Base-by-base conservation (phyloP, 2,329 filamentous ascomycete species). In the Ophiostoma piceae region DNA sequence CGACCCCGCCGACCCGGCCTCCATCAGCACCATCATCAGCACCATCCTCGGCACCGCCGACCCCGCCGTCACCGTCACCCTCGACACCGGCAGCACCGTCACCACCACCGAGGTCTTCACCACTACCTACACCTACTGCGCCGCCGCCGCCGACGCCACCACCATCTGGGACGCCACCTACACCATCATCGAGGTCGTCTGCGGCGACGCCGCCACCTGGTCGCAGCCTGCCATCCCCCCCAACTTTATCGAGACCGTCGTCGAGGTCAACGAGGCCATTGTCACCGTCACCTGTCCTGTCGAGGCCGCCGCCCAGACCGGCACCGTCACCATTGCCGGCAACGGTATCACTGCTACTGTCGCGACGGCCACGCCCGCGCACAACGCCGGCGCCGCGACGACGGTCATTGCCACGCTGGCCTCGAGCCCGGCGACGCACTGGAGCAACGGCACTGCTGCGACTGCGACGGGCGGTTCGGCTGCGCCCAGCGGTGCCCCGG, bases 121-220 rank as follows among this genome's bases (percentile, higher is more conserved):
- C 43, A 80, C 78, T 7, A 74, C 78, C 60, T 82, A 81, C 75
- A 75, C 76, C 73, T 79, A 78, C 39, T 76, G 77, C 57, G 73
- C 77, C 32, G 75, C 75, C 37, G 80, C 80, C 11, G 79, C 79
- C 68, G 79, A 79, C 73, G 74, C 77, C 70, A 79, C 77, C n/a
- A 74, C 77, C 72, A 71, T 73, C 66, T 81, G 80, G 80, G 70
- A 76, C 51, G 79, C 80, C 43, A 79, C 78, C 41, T 82, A 81
- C 76, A 82, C 79, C 68, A 73, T 82, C 74, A 75, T 74, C 9
- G 77, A 81, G 74, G 76, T 76, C 37, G 78, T 79, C 29, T 77
- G 84, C 43, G 78, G 76, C 47, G 78, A 81, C 69, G 74, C 80
- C 74, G 76, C 71, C 2, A 78, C 80, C 35, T 86, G 83, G 83